phyloP scores from a whole-genome alignment of 495 filamentous ascomycete species.

The Monascus purpureus region DNA sequence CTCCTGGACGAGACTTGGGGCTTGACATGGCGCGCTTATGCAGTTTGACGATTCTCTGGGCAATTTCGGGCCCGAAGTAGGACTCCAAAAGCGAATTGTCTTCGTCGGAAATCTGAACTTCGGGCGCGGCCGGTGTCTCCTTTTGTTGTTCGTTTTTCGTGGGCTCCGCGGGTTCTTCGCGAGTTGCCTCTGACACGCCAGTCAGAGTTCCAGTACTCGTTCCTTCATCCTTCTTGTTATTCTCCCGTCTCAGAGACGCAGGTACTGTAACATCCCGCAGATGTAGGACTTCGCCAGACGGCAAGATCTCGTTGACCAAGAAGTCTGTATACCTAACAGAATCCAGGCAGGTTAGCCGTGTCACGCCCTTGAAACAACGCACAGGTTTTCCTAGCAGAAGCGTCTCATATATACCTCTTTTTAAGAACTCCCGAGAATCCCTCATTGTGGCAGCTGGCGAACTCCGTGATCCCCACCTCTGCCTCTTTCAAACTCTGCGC shows the following conservation, averaged over 20 bases:
- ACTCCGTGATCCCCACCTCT: conserved; percentile 42
- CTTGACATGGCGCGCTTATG: conserved; percentile 30
- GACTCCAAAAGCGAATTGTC: conserved; percentile 30
- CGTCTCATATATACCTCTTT: conserved; percentile 31
- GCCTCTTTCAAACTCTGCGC: conserved; percentile 28
- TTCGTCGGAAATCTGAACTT: conserved; percentile 29
- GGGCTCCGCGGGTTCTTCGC: conserved; percentile 1
- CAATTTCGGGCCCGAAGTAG: conserved; percentile 30
- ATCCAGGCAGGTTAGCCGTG: conserved; percentile 3
- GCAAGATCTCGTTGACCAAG: conserved; percentile 80
- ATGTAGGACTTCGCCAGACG: conserved; percentile 66
- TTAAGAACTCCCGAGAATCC: conserved; percentile 45
- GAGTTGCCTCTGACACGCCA: not conserved
- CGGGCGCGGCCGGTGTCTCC: conserved; percentile 4
- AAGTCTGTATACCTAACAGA: conserved; percentile 77
- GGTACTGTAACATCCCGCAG: conserved; percentile 35
- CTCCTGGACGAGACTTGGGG: conserved; percentile 24
- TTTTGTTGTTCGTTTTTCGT: conserved; percentile 1
- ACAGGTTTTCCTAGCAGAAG: conserved; percentile 1
- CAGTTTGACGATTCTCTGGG: conserved; percentile 24
- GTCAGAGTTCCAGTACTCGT: not conserved
- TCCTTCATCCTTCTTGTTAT: conserved; percentile 4
- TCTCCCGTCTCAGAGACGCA: conserved; percentile 4
- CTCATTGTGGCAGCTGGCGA: conserved; percentile 31
- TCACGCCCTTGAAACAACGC: not conserved